These are phyloP conservation scores for Dictyostelium citrinum DNA, from an alignment of 78 protist genomes.

Conservation along the genomic window DNA sequence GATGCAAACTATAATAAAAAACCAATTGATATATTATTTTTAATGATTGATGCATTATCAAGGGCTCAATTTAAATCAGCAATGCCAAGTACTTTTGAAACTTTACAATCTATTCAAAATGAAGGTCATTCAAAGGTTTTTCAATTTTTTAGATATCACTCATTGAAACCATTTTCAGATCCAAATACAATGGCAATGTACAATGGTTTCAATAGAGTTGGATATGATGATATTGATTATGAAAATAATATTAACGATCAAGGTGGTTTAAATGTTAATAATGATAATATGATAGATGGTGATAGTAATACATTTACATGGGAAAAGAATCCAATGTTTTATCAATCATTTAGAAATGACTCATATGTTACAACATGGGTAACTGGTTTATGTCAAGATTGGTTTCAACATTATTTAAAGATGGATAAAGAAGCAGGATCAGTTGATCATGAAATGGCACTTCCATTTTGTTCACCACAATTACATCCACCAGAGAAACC, in stretches of 20 bases:
- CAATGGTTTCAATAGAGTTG: slow-evolving; percentile 28
- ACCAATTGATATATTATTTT: slow-evolving; percentile 33
- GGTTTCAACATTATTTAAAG: slow-evolving; percentile 10
- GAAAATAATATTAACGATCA: background rate
- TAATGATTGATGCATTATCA: slow-evolving; percentile 66
- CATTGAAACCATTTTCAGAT: slow-evolving; percentile 26
- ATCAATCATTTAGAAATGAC: slow-evolving; percentile 69
- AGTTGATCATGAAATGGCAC: slow-evolving; percentile 35
- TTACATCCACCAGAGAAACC: slow-evolving; percentile 41
- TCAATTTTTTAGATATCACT: slow-evolving; percentile 70
- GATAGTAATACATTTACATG: background rate
- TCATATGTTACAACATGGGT: slow-evolving; percentile 42
- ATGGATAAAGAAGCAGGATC: background rate
- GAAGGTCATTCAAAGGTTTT: slow-evolving; percentile 13
- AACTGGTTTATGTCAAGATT: slow-evolving; percentile 56
- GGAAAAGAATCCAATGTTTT: slow-evolving; percentile 29
- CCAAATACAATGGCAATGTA: slow-evolving; percentile 66
- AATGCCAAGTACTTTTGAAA: slow-evolving; percentile 31
- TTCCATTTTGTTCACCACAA: slow-evolving; percentile 68
- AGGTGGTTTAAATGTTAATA: background rate
- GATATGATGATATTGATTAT: background rate
- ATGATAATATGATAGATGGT: background rate
- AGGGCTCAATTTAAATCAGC: slow-evolving; percentile 59
- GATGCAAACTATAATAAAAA: background rate
- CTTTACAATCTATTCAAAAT: background rate